phyloP scores from a whole-genome alignment of 1,284 basidiomycete species.

The Lentinula novae-zelandiae region DNA sequence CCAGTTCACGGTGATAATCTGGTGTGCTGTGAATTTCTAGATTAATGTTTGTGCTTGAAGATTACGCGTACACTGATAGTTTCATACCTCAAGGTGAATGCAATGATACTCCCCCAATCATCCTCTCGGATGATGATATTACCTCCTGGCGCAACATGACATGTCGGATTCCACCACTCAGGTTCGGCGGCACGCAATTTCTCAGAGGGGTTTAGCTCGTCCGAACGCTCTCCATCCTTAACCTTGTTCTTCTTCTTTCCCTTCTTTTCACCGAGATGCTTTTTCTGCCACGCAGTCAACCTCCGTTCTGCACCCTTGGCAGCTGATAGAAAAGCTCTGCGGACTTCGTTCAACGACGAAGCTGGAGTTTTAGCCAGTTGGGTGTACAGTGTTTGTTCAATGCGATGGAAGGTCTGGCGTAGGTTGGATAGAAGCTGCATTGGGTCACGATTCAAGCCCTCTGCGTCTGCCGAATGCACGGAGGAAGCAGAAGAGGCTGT shows the following conservation, averaged over 20 bases:
- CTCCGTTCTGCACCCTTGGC: slow-evolving; percentile 48
- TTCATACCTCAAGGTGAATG: slow-evolving; percentile 55
- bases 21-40: slow-evolving; percentile 37
- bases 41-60: neutral
- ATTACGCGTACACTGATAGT: neutral
- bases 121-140: slow-evolving; percentile 65
- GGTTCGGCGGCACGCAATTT: slow-evolving; percentile 37
- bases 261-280: slow-evolving; percentile 39
- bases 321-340: slow-evolving; percentile 49
- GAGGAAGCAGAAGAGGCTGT: neutral
- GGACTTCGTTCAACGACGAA: slow-evolving; percentile 55
- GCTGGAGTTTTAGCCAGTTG: slow-evolving; percentile 45
- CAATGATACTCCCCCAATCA: slow-evolving; percentile 74
- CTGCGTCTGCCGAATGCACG: slow-evolving; percentile 17
- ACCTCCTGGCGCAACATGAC: slow-evolving; percentile 64
- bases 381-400: slow-evolving; percentile 55
- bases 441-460: slow-evolving; percentile 25
- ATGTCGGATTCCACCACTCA: slow-evolving; percentile 57
- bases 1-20: slow-evolving; percentile 60
- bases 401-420: slow-evolving; percentile 51
- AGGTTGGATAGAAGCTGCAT: slow-evolving; percentile 44
- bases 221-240: slow-evolving; percentile 25
- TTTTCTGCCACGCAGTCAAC: slow-evolving; percentile 59
- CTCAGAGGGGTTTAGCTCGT: slow-evolving; percentile 12
- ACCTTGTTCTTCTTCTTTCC: slow-evolving; percentile 19